Base-by-base conservation (phyloP, 192 early-diverging fungal genomes). In the Backusella westeae region DNA sequence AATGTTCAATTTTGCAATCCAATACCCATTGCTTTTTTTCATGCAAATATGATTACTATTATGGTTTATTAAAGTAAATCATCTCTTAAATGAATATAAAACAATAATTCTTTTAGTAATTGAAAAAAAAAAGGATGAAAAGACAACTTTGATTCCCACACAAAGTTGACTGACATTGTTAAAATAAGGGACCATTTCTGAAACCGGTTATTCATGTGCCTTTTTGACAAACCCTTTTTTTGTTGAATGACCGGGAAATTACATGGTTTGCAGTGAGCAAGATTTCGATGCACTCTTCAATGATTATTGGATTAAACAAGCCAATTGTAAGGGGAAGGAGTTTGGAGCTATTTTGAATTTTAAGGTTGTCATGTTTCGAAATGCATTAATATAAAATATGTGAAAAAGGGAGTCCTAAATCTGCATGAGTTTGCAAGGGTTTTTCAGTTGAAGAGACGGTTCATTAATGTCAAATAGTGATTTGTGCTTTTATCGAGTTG, bases 41-140 rank as follows among this genome's bases (percentile, higher is more conserved):
- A 21, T 56, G 21, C 21, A 21, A 21, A 21, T 56, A 9, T n/a
- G 19, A 26, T n/a, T n/a, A 9, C 1, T 9, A 56, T 56, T 56
- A 26, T 56, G 53, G 53, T 26, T 56, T 56, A 56, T n/a, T 56
- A 56, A 56, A 56, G 53, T 56, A 56, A 53, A 56, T 44, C 42
- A 56, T 56, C n/a, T 23, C n/a, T 56, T 56, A 21, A 56, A 56
- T 56, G 53, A 56, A 56, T 56, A 56, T 56, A 56, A 56, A 56
- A 56, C 53, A 56, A 56, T 56, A 21, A 19, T 56, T 56, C 8
- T 17, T 17, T 44, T 44, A 56, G 21, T n/a, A 56, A 56, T 21
- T n/a, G 19, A n/a, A 53, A 53, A 53, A 53, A 53, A 53, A 53
- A n/a, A 19, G 19, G 17, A 6, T 2, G 53, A 2, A 10, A 56